These are phyloP conservation scores for Papiliotrema terrestris DNA, from an alignment of 1,284 basidiomycete genomes.

Conservation along the genomic window DNA sequence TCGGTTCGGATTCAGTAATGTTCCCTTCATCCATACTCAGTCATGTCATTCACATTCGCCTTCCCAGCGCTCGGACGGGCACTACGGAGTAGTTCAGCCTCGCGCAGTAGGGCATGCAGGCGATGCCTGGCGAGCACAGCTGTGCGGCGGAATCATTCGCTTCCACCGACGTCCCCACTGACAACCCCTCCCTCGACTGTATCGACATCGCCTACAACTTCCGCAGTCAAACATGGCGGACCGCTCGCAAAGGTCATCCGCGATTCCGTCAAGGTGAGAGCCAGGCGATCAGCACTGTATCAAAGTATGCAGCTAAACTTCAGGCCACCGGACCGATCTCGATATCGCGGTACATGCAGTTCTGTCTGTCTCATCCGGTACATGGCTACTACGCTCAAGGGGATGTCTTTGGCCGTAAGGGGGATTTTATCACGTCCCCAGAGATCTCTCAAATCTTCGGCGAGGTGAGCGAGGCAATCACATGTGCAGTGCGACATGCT, in stretches of 20 bases:
- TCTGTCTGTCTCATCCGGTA: slow-evolving; percentile 79
- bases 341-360: slow-evolving; percentile 80
- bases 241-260: slow-evolving; percentile 55
- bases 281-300: neutral
- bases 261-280: slow-evolving; percentile 62
- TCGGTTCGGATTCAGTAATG: too few relatives aligned
- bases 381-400: slow-evolving; percentile 82
- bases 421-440: slow-evolving; percentile 95
- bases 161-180: too few relatives aligned
- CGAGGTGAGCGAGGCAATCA: slow-evolving; percentile 61
- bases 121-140: too few relatives aligned
- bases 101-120: too few relatives aligned
- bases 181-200: neutral
- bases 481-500: neutral
- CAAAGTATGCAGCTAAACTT: neutral
- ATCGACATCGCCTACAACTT: neutral
- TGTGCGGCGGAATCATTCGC: too few relatives aligned
- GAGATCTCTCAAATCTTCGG: slow-evolving; percentile 97
- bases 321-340: slow-evolving; percentile 79
- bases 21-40: too few relatives aligned
- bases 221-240: slow-evolving; percentile 6
- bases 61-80: too few relatives aligned
- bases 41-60: too few relatives aligned
- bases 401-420: slow-evolving; percentile 76
- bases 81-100: too few relatives aligned